Evolutionary conservation across 257 asterid species (phyloP).

Genomic region (Agastache rugosa): DNA sequence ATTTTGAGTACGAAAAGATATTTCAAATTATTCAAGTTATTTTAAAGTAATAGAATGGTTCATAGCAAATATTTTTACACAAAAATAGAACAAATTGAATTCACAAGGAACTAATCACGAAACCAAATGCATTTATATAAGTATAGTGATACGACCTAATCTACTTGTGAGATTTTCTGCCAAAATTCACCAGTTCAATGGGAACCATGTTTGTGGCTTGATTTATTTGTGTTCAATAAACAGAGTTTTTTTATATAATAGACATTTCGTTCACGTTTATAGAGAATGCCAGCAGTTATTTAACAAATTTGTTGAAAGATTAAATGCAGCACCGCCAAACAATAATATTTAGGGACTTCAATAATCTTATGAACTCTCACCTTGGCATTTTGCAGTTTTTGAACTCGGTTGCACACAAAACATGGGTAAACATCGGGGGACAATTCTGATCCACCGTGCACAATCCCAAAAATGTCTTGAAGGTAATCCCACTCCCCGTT

Average conservation of each 20-base stretch:
- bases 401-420: slow-evolving; percentile 74
- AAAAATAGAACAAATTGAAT: background rate
- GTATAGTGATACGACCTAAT: too few species aligned
- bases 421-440: slow-evolving; percentile 59
- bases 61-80: background rate
- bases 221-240: background rate
- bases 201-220: background rate
- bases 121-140: background rate
- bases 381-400: slow-evolving; percentile 51
- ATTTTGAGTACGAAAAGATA: background rate
- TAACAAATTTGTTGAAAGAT: background rate
- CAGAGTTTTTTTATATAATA: background rate
- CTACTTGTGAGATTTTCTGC: background rate
- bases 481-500: slow-evolving; percentile 89
- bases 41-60: background rate
- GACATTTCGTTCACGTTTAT: background rate
- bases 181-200: background rate
- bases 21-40: background rate
- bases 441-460: slow-evolving; percentile 46
- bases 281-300: background rate
- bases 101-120: background rate
- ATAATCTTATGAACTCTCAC: slow-evolving; percentile 44
- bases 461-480: slow-evolving; percentile 57
- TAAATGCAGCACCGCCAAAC: background rate
- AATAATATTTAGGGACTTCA: background rate